phyloP scores from a whole-genome alignment of 768 basidiomycete genomes.

The Tylopilus balloui region DNA sequence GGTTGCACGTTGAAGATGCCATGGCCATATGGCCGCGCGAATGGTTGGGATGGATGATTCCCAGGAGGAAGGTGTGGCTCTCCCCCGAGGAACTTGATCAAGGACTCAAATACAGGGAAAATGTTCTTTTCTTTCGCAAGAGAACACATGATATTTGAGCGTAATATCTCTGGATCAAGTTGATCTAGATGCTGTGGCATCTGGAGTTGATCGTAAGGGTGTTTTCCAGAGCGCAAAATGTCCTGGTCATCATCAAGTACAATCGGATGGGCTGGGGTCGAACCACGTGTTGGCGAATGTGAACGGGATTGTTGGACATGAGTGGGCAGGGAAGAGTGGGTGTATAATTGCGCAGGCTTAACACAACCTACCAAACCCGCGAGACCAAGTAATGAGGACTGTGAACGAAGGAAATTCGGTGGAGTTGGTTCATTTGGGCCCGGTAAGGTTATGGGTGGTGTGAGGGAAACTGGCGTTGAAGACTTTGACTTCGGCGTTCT shows the following conservation, averaged over 20 bases:
- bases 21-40: conserved; percentile 21
- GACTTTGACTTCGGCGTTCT: conserved; percentile 36
- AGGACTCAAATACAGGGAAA: conserved; percentile 58
- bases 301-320: conserved; percentile 34
- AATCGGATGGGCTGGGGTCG: conserved; percentile 61
- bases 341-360: conserved; percentile 41
- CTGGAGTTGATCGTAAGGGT: background rate
- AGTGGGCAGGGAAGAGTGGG: conserved; percentile 1
- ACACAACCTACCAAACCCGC: conserved; percentile 69
- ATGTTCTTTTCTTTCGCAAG: conserved; percentile 63
- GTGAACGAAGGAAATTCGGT: conserved; percentile 67
- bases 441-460: conserved; percentile 59
- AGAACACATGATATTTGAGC: conserved; percentile 55
- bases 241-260: conserved; percentile 58
- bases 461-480: conserved; percentile 42
- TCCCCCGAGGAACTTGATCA: conserved; percentile 52
- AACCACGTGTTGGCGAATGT: conserved; percentile 42
- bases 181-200: conserved; percentile 18
- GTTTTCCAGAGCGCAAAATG: conserved; percentile 20
- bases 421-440: conserved; percentile 59
- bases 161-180: conserved; percentile 41
- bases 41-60: conserved; percentile 5
- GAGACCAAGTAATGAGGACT: conserved; percentile 64
- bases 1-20: conserved; percentile 3
- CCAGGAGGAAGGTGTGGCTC: conserved; percentile 23